These are phyloP conservation scores for Fusarium miscanthi DNA, from an alignment of 2,329 filamentous ascomycete species.

Conservation along the genomic window DNA sequence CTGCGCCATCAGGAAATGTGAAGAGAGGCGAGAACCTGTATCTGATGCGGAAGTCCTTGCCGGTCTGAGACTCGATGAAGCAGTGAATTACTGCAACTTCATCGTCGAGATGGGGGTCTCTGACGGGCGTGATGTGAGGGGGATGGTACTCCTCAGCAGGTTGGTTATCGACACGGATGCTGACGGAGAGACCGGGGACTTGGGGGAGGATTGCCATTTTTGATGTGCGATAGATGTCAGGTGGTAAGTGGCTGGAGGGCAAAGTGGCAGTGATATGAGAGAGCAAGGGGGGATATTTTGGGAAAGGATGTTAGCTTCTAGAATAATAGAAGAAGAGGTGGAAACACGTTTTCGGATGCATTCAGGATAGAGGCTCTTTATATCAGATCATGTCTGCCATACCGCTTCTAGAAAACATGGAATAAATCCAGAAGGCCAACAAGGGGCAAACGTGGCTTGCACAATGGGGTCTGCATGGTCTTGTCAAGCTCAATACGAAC, in stretches of 20 bases:
- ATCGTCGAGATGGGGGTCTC: background rate
- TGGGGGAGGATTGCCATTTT: fast-evolving
- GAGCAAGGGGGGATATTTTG: background rate
- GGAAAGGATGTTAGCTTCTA: fast-evolving
- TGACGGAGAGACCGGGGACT: background rate
- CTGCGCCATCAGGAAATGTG: fast-evolving
- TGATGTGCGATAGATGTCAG: background rate
- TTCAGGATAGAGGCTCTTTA: background rate
- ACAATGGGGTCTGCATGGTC: background rate
- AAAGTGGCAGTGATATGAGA: fast-evolving
- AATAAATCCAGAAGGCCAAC: background rate
- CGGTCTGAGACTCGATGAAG: background rate
- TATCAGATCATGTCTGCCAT: fast-evolving
- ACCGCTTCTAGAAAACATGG: background rate
- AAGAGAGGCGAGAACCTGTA: background rate
- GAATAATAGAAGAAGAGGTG: background rate
- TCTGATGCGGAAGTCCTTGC: fast-evolving
- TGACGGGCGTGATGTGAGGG: background rate
- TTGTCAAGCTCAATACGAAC: background rate
- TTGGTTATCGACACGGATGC: fast-evolving
- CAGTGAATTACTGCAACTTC: background rate
- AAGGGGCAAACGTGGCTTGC: background rate
- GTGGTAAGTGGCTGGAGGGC: fast-evolving
- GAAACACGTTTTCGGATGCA: fast-evolving
- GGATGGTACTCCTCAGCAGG: background rate